Percentiles rank a stretch among this genome's conserved stretches.
These are phyloP conservation scores for Prosopis cineraria DNA, from an alignment of 306 rosid species.

Conservation along the genomic window DNA sequence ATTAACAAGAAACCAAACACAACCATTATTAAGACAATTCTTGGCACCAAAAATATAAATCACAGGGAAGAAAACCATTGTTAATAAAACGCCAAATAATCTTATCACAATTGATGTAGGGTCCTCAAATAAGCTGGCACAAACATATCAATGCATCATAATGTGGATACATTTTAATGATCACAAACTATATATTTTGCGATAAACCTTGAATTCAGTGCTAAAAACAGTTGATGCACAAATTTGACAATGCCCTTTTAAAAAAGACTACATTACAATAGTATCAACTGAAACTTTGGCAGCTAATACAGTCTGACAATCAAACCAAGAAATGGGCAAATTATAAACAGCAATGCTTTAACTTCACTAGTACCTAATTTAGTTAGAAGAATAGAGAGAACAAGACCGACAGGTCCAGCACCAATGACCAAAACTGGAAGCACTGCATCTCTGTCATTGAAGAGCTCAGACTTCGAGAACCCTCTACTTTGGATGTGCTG, in stretches of 20 bases:
- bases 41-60: constrained; percentile 8
- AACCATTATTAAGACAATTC: not conserved
- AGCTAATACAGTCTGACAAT: not conserved
- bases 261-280: not conserved
- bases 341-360: constrained; percentile 19
- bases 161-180: constrained; percentile 9
- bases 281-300: not conserved
- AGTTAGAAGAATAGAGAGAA: constrained; percentile 77
- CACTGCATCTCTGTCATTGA: constrained; percentile 47
- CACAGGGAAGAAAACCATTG: constrained; percentile 15
- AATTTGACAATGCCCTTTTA: not conserved
- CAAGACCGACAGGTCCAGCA: constrained; percentile 94
- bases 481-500: constrained; percentile 49
- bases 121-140: constrained; percentile 20
- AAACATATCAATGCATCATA: not conserved
- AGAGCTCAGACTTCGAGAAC: constrained; percentile 48
- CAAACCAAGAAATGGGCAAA: constrained; percentile 9
- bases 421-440: constrained; percentile 86
- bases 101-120: constrained; percentile 10
- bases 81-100: constrained; percentile 3
- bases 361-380: constrained; percentile 62
- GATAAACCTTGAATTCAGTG: constrained; percentile 16
- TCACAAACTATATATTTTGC: constrained; percentile 17
- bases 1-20: constrained; percentile 12
- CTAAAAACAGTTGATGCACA: not conserved